Evolutionary conservation across 164 flowering plant species (phyloP), one percentile per base, ranked within the genome.

Genomic region (Protea cynaroides): DNA sequence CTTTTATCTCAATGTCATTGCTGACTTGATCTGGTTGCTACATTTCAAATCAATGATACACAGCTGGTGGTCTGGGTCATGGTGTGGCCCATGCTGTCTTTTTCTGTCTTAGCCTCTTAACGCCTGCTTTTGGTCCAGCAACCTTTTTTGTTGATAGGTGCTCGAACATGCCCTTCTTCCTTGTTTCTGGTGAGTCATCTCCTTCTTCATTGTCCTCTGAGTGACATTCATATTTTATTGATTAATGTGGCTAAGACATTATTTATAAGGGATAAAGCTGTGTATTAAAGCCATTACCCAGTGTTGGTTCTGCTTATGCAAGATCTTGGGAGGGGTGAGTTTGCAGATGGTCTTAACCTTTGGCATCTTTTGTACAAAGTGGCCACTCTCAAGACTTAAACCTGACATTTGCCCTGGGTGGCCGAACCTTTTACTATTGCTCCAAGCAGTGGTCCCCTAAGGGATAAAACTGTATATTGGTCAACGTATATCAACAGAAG

Each of bases 61-160:
- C 96, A 93, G 98, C 98, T 78, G 96, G 95, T 72, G 98, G 98
- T 63, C 77, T 93, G 74, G 97, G 98, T 71, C 98, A 93, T 75
- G 98, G 94, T 34, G 78, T 89, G 71, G 96, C 98, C 25, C 98
- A 93, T 80, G 96, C 92, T 57, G 92, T 89, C 70, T 93, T 93
- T 74, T 93, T 93, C 78, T 93, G 96, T 73, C 69, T 90, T 59
- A 84, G 98, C 80, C 92, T 93, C 52, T 71, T 93, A 67, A 87
- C 96, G 12, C 98, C 98, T 55, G 88, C 98, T 70, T 93, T 93
- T 81, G 98, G 97, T 58, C 93, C 91, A 59, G 98, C 89, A 65
- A 93, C 98, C 44, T 89, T 78, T 74, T 93, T 78, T 74, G 84
- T 84, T 24, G 91, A 84, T n/a, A 85, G 74, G 50, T 93, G 98